Base-by-base conservation (phyloP, 2,329 filamentous ascomycete genomes). In the Phaeosphaeria sp. region DNA sequence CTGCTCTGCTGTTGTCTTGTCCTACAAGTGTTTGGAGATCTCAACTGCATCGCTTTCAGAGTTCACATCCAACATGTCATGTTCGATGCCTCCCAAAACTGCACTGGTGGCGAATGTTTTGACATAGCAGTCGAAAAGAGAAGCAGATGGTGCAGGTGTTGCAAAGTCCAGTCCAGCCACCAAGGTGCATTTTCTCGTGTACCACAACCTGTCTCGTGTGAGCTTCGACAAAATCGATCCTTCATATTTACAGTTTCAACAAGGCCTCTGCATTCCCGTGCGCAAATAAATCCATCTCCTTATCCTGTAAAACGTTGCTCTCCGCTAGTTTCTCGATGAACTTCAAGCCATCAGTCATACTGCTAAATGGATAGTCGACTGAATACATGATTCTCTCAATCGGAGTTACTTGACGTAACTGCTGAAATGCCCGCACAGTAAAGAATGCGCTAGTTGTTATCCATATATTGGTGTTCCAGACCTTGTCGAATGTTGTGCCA, bases 401-500 rank as follows among this genome's bases (percentile, higher is more conserved):
- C 3, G 36, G 73, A 43, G 68, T 73, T 0, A 79, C 83, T 6
- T 78, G 80, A 40, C 76, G 52, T 56, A 42, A 78, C 57, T 50
- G 66, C 72, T 21, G 76, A 76, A 72, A 87, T 67, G 0, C 83
- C 80, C 18, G 77, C 77, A 17, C 86, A 51, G 21, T 78, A 69
- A 81, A 87, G 55, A 82, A 80, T 0, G 84, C 84, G 59, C 80
- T 82, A 2, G 84, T 86, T 7, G 85, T 87, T 24, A 87, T 66
- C 83, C 83, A 86, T 7, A 87, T 71, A 57, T 87, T 87, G 55
- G 78, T 72, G 25, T 80, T 75, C 77, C 81, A 87, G 0, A 86
- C 82, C 6, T 82, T 71, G 25, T 66, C 63, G 30, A 86, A 80
- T 0, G 69, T 56, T 2, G 76, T 58, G 55, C 71, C 17, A 11